Conservation (phyloP, 2,329 filamentous ascomycete species). For the Graphilbum sp. region DNA sequence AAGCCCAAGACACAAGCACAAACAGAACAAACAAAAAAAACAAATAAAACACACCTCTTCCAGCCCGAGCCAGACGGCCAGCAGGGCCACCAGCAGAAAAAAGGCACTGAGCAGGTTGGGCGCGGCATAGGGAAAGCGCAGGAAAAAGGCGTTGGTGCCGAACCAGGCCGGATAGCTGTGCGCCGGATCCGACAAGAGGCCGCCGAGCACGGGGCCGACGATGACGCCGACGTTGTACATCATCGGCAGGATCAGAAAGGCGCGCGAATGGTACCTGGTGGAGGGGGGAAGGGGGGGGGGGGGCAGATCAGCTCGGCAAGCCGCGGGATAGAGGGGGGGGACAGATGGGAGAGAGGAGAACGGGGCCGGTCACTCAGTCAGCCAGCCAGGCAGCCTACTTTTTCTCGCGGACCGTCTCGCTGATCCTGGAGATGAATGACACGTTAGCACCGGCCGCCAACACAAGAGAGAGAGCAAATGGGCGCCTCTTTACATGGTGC, state of each 20-base stretch:
- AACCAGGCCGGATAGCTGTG: conserved; percentile 27
- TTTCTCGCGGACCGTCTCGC: conserved; percentile 26
- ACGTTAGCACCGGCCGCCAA: neutral
- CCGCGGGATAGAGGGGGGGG: too few relatives aligned
- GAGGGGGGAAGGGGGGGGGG: neutral
- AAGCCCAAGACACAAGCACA: neutral
- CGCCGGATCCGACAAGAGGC: conserved; percentile 27
- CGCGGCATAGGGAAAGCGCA: conserved; percentile 33
- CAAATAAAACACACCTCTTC: conserved; percentile 24
- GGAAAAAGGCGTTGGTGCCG: conserved; percentile 27
- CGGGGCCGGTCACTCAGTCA: too few relatives aligned
- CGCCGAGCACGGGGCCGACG: conserved; percentile 36
- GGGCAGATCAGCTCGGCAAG: too few relatives aligned
- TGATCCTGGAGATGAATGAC: conserved; percentile 18
- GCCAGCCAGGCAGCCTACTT: conserved; percentile 17
- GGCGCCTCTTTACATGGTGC: conserved; percentile 39
- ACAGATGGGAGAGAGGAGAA: too few relatives aligned
- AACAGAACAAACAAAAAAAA: neutral
- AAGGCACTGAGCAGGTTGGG: conserved; percentile 36
- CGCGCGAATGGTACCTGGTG: conserved; percentile 23
- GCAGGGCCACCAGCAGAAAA: conserved; percentile 26
- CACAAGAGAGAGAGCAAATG: too few relatives aligned
- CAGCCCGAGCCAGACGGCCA: conserved; percentile 31
- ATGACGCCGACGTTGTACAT: conserved; percentile 55
- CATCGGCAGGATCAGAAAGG: conserved; percentile 38